A percentile compares a stretch with the other conserved stretches of the same genome.
These are phyloP conservation scores for Exophiala sp. DNA, from an alignment of 2,329 filamentous ascomycete genomes.

Conservation along the genomic window DNA sequence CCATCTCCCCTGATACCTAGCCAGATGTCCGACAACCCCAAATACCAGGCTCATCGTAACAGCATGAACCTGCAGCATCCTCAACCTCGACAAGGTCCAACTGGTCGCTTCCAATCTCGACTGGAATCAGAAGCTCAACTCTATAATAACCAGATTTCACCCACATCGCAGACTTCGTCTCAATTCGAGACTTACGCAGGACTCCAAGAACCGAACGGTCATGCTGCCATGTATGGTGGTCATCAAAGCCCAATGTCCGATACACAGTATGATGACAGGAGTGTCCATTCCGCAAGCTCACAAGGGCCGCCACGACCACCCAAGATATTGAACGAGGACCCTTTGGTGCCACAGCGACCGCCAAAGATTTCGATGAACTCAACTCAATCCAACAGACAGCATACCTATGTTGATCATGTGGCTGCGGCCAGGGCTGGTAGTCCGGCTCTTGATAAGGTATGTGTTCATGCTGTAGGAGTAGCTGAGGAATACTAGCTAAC, in stretches of 20 bases:
- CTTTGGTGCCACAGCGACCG: constrained; percentile 54
- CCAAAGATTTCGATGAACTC: constrained; percentile 34
- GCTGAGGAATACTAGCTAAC: constrained; percentile 11
- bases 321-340: constrained; percentile 56
- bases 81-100: constrained; percentile 61
- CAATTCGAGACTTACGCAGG: constrained; percentile 34
- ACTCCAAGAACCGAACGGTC: constrained; percentile 5
- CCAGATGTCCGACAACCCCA: constrained; percentile 55
- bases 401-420: constrained; percentile 41
- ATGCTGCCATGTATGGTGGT: constrained; percentile 31
- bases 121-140: constrained; percentile 60
- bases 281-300: constrained; percentile 30
- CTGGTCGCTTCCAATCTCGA: constrained; percentile 58
- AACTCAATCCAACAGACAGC: constrained; percentile 34
- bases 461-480: constrained; percentile 7
- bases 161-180: constrained; percentile 42
- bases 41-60: constrained; percentile 63
- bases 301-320: constrained; percentile 49
- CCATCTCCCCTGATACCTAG: constrained; percentile 63
- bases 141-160: constrained; percentile 39
- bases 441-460: constrained; percentile 31
- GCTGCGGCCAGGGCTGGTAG: constrained; percentile 34
- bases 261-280: constrained; percentile 22
- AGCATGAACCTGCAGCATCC: constrained; percentile 63
- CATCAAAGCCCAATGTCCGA: constrained; percentile 48